Conservation (phyloP, 176 grass and related monocot species). For the Phoenix roebelenii region DNA sequence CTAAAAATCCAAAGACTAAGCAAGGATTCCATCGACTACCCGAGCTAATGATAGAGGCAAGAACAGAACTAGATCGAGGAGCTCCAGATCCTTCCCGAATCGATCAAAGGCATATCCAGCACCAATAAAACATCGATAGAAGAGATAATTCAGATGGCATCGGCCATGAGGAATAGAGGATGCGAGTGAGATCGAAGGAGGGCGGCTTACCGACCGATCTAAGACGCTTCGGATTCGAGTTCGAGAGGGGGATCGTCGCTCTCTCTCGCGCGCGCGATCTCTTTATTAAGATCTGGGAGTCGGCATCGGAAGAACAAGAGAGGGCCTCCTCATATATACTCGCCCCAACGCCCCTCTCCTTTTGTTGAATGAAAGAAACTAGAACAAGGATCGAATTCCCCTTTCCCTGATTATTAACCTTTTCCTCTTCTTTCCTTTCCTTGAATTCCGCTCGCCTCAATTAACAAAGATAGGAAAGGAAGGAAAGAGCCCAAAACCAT, state of each 20-base stretch:
- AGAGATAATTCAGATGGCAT: background rate
- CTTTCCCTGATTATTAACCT: too few relatives aligned
- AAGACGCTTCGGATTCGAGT: background rate
- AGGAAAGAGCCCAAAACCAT: background rate
- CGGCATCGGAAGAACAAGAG: constrained; percentile 19
- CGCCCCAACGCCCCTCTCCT: background rate
- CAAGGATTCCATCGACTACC: background rate
- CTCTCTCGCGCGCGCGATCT: background rate
- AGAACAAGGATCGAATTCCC: background rate
- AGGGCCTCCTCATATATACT: background rate
- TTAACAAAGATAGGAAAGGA: too few relatives aligned
- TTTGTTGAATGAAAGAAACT: background rate
- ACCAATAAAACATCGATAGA: constrained; percentile 26
- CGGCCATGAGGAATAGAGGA: constrained; percentile 18
- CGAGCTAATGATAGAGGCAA: too few relatives aligned
- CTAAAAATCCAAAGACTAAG: background rate
- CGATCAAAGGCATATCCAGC: background rate
- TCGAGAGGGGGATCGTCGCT: constrained; percentile 11
- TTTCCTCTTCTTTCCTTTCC: too few relatives aligned
- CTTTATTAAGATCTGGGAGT: constrained; percentile 43
- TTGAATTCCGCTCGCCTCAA: too few relatives aligned
- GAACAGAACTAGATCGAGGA: background rate
- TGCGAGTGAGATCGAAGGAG: constrained; percentile 10
- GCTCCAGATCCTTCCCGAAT: background rate
- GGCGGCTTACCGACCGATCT: constrained; percentile 5